phyloP scores from a whole-genome alignment of 495 filamentous ascomycete genomes.

The Thozetella sp. region DNA sequence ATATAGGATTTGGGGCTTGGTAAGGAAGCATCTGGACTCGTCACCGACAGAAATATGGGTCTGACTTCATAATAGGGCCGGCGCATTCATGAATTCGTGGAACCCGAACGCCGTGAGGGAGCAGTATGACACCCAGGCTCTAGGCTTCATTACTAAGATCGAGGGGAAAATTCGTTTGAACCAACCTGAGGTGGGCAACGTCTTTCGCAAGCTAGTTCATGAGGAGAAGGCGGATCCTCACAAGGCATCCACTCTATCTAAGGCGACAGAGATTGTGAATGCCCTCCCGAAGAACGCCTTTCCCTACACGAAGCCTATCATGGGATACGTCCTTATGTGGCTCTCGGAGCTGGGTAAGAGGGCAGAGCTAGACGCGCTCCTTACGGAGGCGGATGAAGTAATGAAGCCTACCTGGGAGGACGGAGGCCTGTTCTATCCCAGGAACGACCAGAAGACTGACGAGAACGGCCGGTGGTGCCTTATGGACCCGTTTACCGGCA shows the following conservation, averaged over 20 bases:
- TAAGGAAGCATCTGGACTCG: slow-evolving; percentile 7
- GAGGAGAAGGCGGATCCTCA: slow-evolving; percentile 1
- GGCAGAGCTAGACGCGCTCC: slow-evolving; percentile 19
- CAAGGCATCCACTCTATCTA: not conserved
- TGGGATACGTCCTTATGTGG: slow-evolving; percentile 29
- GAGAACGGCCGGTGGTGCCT: slow-evolving; percentile 23
- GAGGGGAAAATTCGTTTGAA: slow-evolving; percentile 13
- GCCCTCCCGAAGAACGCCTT: not conserved
- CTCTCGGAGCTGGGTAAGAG: slow-evolving; percentile 28
- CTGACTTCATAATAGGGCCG: slow-evolving; percentile 13
- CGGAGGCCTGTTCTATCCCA: slow-evolving; percentile 31
- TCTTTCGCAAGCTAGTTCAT: slow-evolving; percentile 4
- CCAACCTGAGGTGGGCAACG: slow-evolving; percentile 2
- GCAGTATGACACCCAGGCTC: slow-evolving; percentile 4
- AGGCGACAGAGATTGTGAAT: not conserved
- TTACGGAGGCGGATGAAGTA: slow-evolving; percentile 24
- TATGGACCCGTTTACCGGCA: slow-evolving; percentile 33
- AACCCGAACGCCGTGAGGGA: slow-evolving; percentile 14
- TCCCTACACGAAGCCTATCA: slow-evolving; percentile 14
- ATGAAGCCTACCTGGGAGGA: slow-evolving; percentile 28
- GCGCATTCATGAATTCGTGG: slow-evolving; percentile 32
- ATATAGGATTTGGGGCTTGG: slow-evolving; percentile 27
- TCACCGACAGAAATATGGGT: not conserved
- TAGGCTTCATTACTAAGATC: slow-evolving; percentile 15
- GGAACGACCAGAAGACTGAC: slow-evolving; percentile 19